Evolutionary conservation across 768 basidiomycete species (phyloP).

Genomic region (Russula griseocarnosa): DNA sequence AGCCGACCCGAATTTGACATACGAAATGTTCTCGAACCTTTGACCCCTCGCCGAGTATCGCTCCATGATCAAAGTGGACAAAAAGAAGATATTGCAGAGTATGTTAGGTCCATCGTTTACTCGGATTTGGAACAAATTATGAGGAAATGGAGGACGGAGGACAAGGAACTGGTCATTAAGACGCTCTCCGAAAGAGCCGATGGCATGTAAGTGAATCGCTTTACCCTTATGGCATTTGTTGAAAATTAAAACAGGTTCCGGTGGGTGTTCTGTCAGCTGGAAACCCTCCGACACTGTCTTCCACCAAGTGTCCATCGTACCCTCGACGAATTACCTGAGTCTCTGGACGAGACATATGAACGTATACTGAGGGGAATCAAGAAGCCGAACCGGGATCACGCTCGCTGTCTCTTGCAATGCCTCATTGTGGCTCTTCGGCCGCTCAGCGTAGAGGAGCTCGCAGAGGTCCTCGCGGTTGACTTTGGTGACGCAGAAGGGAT

Average conservation of each 20-base stretch:
- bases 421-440: not conserved
- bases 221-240: not conserved
- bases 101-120: not conserved
- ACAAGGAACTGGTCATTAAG: not conserved
- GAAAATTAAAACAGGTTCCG: not conserved
- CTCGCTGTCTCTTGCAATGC: not conserved
- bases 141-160: not conserved
- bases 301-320: not conserved
- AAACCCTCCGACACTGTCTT: not conserved
- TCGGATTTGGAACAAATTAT: not conserved
- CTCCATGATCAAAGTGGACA: not conserved
- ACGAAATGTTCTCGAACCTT: not conserved
- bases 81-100: not conserved
- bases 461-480: not conserved
- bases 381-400: not conserved
- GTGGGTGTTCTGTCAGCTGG: not conserved
- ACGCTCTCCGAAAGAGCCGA: not conserved
- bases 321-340: not conserved
- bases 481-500: not conserved
- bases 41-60: not conserved
- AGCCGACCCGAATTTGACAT: not conserved
- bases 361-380: not conserved
- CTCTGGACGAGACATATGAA: not conserved
- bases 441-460: not conserved
- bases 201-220: not conserved